A percentile compares a stretch with the other conserved stretches of the same genome.
Conservation (phyloP, 2,329 filamentous ascomycete genomes). For the Scolecobasidium constrictum region DNA sequence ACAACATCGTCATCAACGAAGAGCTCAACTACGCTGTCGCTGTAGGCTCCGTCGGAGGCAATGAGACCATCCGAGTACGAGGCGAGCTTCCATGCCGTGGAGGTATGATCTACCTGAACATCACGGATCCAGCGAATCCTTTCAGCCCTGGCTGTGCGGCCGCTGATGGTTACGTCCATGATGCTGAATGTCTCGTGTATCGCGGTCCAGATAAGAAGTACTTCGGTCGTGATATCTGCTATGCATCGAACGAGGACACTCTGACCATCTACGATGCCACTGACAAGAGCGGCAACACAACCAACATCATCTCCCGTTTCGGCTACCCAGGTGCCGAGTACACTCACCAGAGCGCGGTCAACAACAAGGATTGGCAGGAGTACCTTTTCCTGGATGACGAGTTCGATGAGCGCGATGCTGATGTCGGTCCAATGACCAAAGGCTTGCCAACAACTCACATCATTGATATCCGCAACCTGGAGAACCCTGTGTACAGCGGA, state of each 20-base stretch:
- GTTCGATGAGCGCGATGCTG: constrained; percentile 35
- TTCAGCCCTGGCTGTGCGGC: constrained; percentile 43
- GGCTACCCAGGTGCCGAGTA: constrained; percentile 47
- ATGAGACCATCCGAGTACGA: neutral
- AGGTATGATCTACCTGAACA: constrained; percentile 49
- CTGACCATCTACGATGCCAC: constrained; percentile 41
- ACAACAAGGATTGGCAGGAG: constrained; percentile 32
- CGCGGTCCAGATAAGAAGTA: constrained; percentile 40
- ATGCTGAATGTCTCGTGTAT: constrained; percentile 32
- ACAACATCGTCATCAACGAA: constrained; percentile 42
- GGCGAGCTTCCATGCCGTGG: constrained; percentile 28
- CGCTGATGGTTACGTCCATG: constrained; percentile 38
- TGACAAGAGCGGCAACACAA: constrained; percentile 28
- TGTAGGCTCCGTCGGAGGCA: constrained; percentile 27
- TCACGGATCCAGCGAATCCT: constrained; percentile 42
- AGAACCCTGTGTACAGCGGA: constrained; percentile 31
- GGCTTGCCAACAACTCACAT: constrained; percentile 39
- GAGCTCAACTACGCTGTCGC: constrained; percentile 32
- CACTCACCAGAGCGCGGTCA: constrained; percentile 47
- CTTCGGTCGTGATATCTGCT: constrained; percentile 42
- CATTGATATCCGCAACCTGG: constrained; percentile 34
- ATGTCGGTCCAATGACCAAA: constrained; percentile 27
- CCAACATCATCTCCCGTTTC: constrained; percentile 40
- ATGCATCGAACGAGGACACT: constrained; percentile 44
- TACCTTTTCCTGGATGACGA: constrained; percentile 42